Evolutionary conservation across 805 yeast genomes (phyloP).

Genomic region (Naumovozyma baii): DNA sequence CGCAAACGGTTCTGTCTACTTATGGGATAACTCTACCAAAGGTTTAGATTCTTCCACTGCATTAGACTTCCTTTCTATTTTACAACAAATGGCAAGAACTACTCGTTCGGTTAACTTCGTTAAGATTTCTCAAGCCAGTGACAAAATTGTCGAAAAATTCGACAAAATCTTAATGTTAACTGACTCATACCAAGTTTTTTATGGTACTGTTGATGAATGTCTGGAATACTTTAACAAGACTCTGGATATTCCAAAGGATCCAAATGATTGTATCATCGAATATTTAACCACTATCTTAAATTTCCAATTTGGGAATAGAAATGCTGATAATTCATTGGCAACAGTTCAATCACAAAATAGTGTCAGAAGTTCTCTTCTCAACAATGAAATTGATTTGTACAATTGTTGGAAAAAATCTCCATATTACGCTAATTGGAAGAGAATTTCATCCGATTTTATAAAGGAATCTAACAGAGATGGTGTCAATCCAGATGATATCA

Average conservation of each 20-base stretch:
- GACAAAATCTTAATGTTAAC: conserved; percentile 40
- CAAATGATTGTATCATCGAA: conserved; percentile 56
- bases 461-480: conserved; percentile 21
- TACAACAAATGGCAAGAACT: conserved; percentile 34
- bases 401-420: conserved; percentile 26
- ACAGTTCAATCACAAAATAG: conserved; percentile 20
- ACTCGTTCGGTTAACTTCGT: conserved; percentile 36
- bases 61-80: conserved; percentile 36
- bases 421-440: conserved; percentile 20
- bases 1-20: conserved; percentile 38
- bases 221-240: conserved; percentile 37
- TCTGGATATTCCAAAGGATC: conserved; percentile 46
- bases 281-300: conserved; percentile 51
- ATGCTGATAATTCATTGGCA: background rate
- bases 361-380: conserved; percentile 30
- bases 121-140: conserved; percentile 42
- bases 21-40: conserved; percentile 47
- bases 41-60: conserved; percentile 45
- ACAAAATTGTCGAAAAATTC: conserved; percentile 39
- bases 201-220: conserved; percentile 36
- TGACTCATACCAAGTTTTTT: conserved; percentile 40
- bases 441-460: conserved; percentile 13
- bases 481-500: conserved; percentile 23
- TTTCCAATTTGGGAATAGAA: conserved; percentile 10
- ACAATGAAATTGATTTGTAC: conserved; percentile 40